phyloP scores from a whole-genome alignment of 352 stramenopile genomes.

The Pythium inflatum region DNA sequence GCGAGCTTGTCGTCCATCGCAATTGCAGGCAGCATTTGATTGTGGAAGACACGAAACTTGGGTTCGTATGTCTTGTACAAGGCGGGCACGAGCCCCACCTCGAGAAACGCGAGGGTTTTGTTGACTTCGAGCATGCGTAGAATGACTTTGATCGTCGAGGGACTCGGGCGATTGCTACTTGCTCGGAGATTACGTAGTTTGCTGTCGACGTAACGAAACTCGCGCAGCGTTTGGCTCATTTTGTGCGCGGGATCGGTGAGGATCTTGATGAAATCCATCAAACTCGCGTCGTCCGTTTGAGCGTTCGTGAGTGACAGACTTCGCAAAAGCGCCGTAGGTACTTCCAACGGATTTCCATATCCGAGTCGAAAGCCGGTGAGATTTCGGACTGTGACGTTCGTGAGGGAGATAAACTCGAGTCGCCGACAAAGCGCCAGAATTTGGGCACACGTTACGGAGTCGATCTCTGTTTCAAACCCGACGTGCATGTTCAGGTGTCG shows the following conservation, averaged over 20 bases:
- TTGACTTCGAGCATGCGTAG: neutral
- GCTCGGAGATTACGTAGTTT: neutral
- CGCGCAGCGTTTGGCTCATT: neutral
- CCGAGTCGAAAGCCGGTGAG: neutral
- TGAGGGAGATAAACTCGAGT: neutral
- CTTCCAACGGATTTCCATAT: neutral
- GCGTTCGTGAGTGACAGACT: conserved; percentile 11
- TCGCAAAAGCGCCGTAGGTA: neutral
- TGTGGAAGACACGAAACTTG: neutral
- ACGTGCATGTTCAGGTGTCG: conserved; percentile 10
- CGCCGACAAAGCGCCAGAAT: conserved; percentile 1
- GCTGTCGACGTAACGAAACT: neutral
- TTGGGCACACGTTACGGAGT: too few species aligned
- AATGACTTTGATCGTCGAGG: neutral
- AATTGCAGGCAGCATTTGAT: neutral
- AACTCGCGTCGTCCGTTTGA: neutral
- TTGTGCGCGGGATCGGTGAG: neutral
- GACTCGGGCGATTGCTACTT: conserved; percentile 5
- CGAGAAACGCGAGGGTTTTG: conserved; percentile 11
- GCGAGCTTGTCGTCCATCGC: neutral
- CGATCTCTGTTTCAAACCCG: neutral
- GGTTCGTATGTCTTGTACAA: conserved; percentile 5
- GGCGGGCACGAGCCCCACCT: conserved; percentile 1
- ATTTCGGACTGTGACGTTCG: neutral
- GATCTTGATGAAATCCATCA: neutral